Evolutionary conservation across 768 basidiomycete genomes (phyloP).

Genomic region (Hypholoma fasciculare): DNA sequence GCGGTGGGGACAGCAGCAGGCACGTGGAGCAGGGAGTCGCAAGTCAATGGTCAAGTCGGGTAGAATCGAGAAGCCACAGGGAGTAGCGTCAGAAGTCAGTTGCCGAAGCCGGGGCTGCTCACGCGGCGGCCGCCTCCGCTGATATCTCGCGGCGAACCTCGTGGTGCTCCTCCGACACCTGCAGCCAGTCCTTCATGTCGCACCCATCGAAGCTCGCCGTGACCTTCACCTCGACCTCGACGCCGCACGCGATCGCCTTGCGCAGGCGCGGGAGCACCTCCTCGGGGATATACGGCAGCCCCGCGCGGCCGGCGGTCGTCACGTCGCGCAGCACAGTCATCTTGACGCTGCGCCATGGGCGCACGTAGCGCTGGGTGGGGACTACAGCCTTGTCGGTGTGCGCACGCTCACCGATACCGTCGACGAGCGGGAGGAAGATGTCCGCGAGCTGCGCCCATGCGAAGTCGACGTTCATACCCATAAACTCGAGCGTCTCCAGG

Average conservation of each 20-base stretch:
- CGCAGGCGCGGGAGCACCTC: neutral
- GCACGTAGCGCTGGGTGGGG: neutral
- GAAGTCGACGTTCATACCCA: neutral
- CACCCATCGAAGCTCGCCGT: neutral
- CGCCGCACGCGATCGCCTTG: neutral
- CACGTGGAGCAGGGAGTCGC: too few relatives aligned
- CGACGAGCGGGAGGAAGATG: neutral
- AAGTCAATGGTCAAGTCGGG: too few relatives aligned
- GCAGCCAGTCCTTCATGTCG: neutral
- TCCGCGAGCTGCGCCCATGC: neutral
- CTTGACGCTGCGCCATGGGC: conserved; percentile 1
- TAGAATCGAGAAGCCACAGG: too few relatives aligned
- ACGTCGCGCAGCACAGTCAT: conserved; percentile 2
- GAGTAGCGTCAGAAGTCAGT: neutral
- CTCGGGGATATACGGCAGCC: conserved; percentile 3
- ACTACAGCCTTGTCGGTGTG: too few relatives aligned
- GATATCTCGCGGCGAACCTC: neutral
- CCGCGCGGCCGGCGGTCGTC: neutral
- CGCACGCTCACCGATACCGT: neutral
- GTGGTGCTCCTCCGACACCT: neutral
- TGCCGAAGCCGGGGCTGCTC: neutral
- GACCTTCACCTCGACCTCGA: neutral
- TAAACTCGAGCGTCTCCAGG: conserved; percentile 4
- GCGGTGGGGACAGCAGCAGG: too few relatives aligned
- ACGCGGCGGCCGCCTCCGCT: neutral